phyloP scores from a whole-genome alignment of 1,284 basidiomycete genomes.

The Sporisorium reilianum region DNA sequence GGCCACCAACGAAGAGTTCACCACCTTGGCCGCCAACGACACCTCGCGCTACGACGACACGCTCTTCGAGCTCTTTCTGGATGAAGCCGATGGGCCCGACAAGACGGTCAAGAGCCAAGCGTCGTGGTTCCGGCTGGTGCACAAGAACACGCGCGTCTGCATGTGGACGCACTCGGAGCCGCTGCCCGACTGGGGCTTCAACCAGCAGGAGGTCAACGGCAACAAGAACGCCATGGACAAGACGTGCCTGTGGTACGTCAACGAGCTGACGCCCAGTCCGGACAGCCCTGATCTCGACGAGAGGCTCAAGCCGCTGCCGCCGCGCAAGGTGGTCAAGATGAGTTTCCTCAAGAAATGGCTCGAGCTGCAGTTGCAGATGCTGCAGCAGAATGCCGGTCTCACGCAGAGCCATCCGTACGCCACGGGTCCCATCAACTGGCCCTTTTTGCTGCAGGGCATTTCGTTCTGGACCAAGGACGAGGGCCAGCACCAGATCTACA shows the following conservation, averaged over 20 bases:
- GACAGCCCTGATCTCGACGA: conserved; percentile 56
- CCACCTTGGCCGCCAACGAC: conserved; percentile 73
- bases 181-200: conserved; percentile 95
- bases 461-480: conserved; percentile 93
- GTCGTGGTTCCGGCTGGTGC: conserved; percentile 73
- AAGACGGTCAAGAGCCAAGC: conserved; percentile 53
- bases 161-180: conserved; percentile 88
- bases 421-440: conserved; percentile 94
- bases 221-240: conserved; percentile 91
- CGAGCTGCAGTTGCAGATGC: conserved; percentile 93
- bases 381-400: conserved; percentile 96
- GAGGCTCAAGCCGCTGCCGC: conserved; percentile 62
- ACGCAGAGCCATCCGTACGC: conserved; percentile 96
- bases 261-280: conserved; percentile 79
- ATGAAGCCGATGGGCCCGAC: conserved; percentile 25
- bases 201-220: conserved; percentile 97
- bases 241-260: conserved; percentile 86
- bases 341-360: conserved; percentile 94
- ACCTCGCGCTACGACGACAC: conserved; percentile 70
- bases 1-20: conserved; percentile 99
- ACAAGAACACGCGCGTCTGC: conserved; percentile 88
- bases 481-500: conserved; percentile 89
- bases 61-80: conserved; percentile 62
- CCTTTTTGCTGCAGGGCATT: conserved; percentile 93
- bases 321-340: conserved; percentile 81